A percentile compares a stretch with the other conserved stretches of the same genome.
These are phyloP conservation scores for Ustilago trichophora DNA, from an alignment of 1,284 basidiomycete genomes.

Conservation along the genomic window DNA sequence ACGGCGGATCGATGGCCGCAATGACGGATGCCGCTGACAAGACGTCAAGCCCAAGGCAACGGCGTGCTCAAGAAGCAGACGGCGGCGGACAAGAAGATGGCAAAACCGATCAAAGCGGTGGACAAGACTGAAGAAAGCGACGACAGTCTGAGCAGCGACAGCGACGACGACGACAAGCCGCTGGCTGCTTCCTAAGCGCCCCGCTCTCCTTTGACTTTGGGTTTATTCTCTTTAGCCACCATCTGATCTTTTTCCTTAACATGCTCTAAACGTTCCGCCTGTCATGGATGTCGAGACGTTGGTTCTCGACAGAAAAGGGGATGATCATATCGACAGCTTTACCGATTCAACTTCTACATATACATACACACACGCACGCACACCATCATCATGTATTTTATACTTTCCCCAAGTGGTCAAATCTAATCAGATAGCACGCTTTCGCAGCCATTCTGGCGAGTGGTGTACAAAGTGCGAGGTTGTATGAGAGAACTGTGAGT, in stretches of 20 bases:
- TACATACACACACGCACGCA: no score
- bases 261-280: no score
- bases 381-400: constrained; percentile 3
- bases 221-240: background rate
- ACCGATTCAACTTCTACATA: no score
- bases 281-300: no score
- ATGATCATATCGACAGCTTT: no score
- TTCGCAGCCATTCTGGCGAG: no score
- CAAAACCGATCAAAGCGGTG: constrained; percentile 29
- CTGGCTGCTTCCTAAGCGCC: constrained; percentile 20
- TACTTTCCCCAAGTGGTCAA: background rate
- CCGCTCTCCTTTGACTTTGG: background rate
- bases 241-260: no score
- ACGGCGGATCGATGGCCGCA: constrained; percentile 38
- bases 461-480: no score
- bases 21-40: constrained; percentile 39
- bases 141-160: constrained; percentile 21
- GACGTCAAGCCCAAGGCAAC: constrained; percentile 22
- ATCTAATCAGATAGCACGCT: background rate
- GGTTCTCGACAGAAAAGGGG: no score
- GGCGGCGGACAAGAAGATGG: constrained; percentile 17
- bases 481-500: no score
- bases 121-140: constrained; percentile 33
- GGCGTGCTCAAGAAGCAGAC: constrained; percentile 36
- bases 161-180: constrained; percentile 41